phyloP scores from a whole-genome alignment of 352 stramenopile species.

The Phytopythium cucurbitacearum region DNA sequence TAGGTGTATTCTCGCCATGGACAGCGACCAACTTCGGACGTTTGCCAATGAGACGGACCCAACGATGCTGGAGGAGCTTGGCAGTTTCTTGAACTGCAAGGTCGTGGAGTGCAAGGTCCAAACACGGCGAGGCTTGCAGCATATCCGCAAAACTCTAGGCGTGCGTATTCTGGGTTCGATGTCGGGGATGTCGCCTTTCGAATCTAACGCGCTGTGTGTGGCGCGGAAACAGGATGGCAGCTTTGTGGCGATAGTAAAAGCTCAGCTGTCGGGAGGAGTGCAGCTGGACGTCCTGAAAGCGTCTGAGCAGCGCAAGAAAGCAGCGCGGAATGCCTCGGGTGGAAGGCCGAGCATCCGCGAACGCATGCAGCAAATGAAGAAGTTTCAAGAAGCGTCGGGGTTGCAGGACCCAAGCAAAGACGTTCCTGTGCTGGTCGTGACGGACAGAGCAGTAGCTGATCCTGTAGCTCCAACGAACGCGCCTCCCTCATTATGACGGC shows the following conservation, averaged over 20 bases:
- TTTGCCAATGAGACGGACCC: slow-evolving; percentile 39
- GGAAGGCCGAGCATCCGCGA: slow-evolving; percentile 41
- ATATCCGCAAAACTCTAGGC: slow-evolving; percentile 39
- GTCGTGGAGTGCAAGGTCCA: slow-evolving; percentile 66
- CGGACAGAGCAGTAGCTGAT: too few species aligned
- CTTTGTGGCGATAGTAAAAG: slow-evolving; percentile 56
- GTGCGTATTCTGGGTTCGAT: slow-evolving; percentile 17
- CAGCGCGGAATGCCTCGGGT: slow-evolving; percentile 1
- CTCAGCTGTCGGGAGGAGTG: slow-evolving; percentile 41
- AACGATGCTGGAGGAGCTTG: slow-evolving; percentile 54
- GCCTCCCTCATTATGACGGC: too few species aligned
- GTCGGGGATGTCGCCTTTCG: too few species aligned
- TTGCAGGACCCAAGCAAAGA: slow-evolving; percentile 21
- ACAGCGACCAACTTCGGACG: slow-evolving; percentile 24
- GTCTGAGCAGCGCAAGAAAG: slow-evolving; percentile 38
- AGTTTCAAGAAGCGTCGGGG: slow-evolving; percentile 26
- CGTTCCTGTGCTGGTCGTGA: slow-evolving; percentile 19
- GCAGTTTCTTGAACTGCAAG: slow-evolving; percentile 56
- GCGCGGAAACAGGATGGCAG: slow-evolving; percentile 27
- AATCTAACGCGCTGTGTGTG: not conserved
- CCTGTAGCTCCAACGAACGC: too few species aligned
- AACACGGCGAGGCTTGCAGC: slow-evolving; percentile 45
- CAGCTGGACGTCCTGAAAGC: slow-evolving; percentile 65
- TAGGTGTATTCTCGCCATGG: slow-evolving; percentile 51
- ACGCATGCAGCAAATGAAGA: slow-evolving; percentile 52